Evolutionary conservation across 352 stramenopile genomes (phyloP).

Genomic region (Phytophthora cryptogea): DNA sequence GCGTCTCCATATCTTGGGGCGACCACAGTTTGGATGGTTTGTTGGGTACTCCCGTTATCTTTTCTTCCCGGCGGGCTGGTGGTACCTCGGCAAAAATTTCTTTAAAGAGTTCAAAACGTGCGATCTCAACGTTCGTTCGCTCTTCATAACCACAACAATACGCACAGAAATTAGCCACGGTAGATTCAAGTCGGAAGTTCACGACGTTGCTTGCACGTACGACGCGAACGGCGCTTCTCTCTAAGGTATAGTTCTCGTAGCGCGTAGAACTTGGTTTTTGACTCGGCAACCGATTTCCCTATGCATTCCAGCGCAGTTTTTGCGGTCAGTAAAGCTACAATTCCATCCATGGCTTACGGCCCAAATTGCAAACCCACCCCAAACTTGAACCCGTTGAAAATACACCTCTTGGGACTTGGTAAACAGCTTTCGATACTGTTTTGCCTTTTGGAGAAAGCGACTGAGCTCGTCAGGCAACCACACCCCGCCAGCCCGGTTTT

Average conservation of each 20-base stretch:
- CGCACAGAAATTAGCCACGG: not conserved
- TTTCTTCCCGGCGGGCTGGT: constrained; percentile 28
- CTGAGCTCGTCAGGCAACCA: constrained; percentile 75
- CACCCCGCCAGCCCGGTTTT: constrained; percentile 64
- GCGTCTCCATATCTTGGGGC: constrained; percentile 48
- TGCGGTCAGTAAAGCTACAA: not conserved
- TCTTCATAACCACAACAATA: constrained; percentile 19
- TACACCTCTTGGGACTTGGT: constrained; percentile 47
- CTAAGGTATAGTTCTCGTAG: constrained; percentile 68
- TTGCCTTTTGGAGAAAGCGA: constrained; percentile 63
- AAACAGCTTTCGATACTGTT: constrained; percentile 57
- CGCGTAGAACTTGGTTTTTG: constrained; percentile 74
- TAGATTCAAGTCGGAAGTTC: not conserved
- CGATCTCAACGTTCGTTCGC: constrained; percentile 26
- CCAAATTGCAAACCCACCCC: constrained; percentile 34
- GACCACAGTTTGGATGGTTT: constrained; percentile 62
- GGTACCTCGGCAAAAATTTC: constrained; percentile 60
- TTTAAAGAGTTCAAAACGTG: constrained; percentile 44
- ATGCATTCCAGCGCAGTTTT: not conserved
- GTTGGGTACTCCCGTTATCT: constrained; percentile 21
- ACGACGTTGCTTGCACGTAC: constrained; percentile 16
- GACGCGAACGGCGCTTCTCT: constrained; percentile 34
- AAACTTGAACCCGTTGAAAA: constrained; percentile 72
- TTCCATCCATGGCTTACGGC: not conserved
- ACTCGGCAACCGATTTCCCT: constrained; percentile 68